Evolutionary conservation across 768 basidiomycete genomes (phyloP), one percentile per base, ranked within the genome.

Genomic region (Tricholoma flavovirens): DNA sequence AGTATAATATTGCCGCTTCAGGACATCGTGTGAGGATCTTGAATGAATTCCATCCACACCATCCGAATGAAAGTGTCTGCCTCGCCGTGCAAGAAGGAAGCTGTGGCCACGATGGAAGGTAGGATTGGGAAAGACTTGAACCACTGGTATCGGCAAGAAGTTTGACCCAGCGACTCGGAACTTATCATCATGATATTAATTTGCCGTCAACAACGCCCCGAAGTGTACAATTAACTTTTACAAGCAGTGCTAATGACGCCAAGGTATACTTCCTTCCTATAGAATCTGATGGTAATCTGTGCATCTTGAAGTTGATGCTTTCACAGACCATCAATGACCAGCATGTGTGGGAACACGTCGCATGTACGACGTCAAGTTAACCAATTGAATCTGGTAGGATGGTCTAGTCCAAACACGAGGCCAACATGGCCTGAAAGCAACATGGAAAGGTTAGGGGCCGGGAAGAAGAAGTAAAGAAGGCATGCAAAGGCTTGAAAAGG

Each of bases 391-490:
- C 5, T 22, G 22, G 22, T 19, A 45, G 12, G 24, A 24, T 5
- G 43, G 12, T 17, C 11, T 36, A 6, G 33, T 19, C 49, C 36
- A 19, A n/a, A 38, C 51, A 52, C 40, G 51, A 42, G 51, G 51
- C 40, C 26, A 22, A 11, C 11, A 22, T 19, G 15, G 19, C 40
- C 12, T 51, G 29, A 51, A 35, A 51, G 50, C 36, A 35, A 38
- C 32, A 51, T 36, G 50, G 50, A 33, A 35, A 38, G 19, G 7
- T 35, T 35, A 52, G 51, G 36, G 24, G 24, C 24, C 24, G 24
- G 24, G 26, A 52, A 52, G 51, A 40, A 52, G 51, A 52, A 52
- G 51, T 7, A 17, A 26, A 32, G 35, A 52, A 38, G 51, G 36
- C 35, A 22, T 8, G 36, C 24, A 52, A 42, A n/a, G 3, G 12